Base-by-base conservation (phyloP, 164 flowering plant genomes). In the Magnolia officinalis region DNA sequence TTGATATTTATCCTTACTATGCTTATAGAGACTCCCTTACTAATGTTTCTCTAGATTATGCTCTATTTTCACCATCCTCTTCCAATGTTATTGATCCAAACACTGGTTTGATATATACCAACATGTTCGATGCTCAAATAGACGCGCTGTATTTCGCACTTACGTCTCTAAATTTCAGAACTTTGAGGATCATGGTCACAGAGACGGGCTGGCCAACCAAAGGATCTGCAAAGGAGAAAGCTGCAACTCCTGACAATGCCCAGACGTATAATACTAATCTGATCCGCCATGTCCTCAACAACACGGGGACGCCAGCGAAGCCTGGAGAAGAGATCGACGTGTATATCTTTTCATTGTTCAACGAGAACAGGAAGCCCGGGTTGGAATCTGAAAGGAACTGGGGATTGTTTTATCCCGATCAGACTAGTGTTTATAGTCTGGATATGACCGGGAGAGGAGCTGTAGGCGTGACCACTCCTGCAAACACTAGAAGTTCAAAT, bases 151-250 rank as follows among this genome's bases (percentile, higher is more conserved):
- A 90, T 75, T 91, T 85, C 70, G 98, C 99, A 1, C 81, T 96
- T 29, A 81, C 73, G 77, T 96, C 91, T 72, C 78, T 96, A 37
- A 89, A 89, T 80, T 94, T 88, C 85, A 82, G 82, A 81, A 91
- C 95, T 19, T 84, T 96, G 31, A 86, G 86, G 67, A 72, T 96
- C 72, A 89, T 91, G 97, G 97, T 92, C 31, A 92, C 97, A 21
- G 99, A 94, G 81, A 94, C 98, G 18, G 99, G 98, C 13, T 96
- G 99, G 99, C 99, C 99, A 19, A 86, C 97, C 10, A 96, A 94
- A 82, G 99, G 99, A 29, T 87, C 95, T 1, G 81, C 90, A 1
- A 90, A 87, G 76, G 99, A 96, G 85, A 89, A 82, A 14, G 98
- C 93, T 61, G 98, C 99, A n/a, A 89, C 90, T 74, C 89, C 96